phyloP scores from a whole-genome alignment of 2,329 filamentous ascomycete genomes.

The Botrytis aclada region DNA sequence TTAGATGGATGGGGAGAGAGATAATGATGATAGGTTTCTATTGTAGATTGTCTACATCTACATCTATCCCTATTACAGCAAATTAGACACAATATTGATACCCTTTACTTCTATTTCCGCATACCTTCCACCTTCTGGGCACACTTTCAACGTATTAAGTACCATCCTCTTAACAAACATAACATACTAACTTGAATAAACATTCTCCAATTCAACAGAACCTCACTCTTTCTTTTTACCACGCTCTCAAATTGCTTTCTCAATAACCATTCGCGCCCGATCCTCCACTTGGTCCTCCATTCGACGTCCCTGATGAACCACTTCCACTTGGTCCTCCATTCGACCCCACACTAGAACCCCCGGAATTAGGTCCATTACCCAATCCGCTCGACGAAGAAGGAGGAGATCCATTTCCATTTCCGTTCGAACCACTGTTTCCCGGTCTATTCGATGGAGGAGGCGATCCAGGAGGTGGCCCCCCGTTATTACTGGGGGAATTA shows the following conservation, averaged over 20 bases:
- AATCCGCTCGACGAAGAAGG: too few relatives aligned
- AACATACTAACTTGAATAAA: background rate
- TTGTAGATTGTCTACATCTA: background rate
- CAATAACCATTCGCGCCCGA: background rate
- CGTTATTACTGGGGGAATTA: background rate
- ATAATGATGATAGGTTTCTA: background rate
- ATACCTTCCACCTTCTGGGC: background rate
- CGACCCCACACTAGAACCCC: too few relatives aligned
- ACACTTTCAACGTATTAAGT: background rate
- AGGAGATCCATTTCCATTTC: too few relatives aligned
- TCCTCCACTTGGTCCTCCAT: background rate
- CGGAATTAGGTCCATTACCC: background rate
- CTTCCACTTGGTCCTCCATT: too few relatives aligned
- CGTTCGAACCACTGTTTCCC: too few relatives aligned
- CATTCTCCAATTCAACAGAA: background rate
- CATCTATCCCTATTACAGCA: background rate
- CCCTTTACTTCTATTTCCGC: background rate
- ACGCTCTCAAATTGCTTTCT: background rate
- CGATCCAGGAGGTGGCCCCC: too few relatives aligned
- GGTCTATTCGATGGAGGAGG: too few relatives aligned
- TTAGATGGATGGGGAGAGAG: constrained; percentile 32
- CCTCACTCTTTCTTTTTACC: background rate
- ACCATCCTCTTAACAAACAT: background rate
- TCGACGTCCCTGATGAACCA: background rate
- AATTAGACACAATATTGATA: background rate